These are phyloP conservation scores for Trapa incisa DNA, from an alignment of 345 rosid species.

Conservation along the genomic window DNA sequence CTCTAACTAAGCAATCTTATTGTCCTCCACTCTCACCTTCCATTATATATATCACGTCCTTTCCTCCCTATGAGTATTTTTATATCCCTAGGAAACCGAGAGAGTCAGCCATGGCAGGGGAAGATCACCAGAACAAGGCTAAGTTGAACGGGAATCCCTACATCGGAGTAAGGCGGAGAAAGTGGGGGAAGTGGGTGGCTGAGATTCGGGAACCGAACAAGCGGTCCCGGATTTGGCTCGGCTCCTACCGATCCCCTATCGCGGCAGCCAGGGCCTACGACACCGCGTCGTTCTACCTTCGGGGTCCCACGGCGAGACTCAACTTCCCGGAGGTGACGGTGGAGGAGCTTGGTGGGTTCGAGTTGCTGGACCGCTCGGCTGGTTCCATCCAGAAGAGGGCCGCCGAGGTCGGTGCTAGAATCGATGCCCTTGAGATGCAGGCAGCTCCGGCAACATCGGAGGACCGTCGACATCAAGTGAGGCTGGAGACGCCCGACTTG, in stretches of 20 bases:
- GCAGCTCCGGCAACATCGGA: neutral
- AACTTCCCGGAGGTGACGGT: slow-evolving; percentile 49
- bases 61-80: neutral
- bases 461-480: neutral
- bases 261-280: slow-evolving; percentile 70
- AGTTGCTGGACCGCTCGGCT: slow-evolving; percentile 26
- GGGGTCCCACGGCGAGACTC: slow-evolving; percentile 47
- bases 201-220: slow-evolving; percentile 65
- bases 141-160: slow-evolving; percentile 25
- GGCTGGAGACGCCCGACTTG: slow-evolving; percentile 35
- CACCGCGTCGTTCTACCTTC: slow-evolving; percentile 54
- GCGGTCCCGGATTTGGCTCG: slow-evolving; percentile 62
- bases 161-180: slow-evolving; percentile 52
- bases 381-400: slow-evolving; percentile 51
- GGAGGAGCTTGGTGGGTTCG: slow-evolving; percentile 32
- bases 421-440: slow-evolving; percentile 30
- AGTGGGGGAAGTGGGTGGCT: slow-evolving; percentile 81
- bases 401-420: slow-evolving; percentile 53
- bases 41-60: neutral
- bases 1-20: neutral
- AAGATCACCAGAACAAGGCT: neutral
- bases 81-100: neutral
- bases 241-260: slow-evolving; percentile 46
- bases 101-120: neutral
- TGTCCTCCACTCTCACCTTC: no score